Percentiles rank a stretch among this genome's conserved stretches.
Conservation (phyloP, 2,329 filamentous ascomycete genomes). For the Rugonectria rugulosa region DNA sequence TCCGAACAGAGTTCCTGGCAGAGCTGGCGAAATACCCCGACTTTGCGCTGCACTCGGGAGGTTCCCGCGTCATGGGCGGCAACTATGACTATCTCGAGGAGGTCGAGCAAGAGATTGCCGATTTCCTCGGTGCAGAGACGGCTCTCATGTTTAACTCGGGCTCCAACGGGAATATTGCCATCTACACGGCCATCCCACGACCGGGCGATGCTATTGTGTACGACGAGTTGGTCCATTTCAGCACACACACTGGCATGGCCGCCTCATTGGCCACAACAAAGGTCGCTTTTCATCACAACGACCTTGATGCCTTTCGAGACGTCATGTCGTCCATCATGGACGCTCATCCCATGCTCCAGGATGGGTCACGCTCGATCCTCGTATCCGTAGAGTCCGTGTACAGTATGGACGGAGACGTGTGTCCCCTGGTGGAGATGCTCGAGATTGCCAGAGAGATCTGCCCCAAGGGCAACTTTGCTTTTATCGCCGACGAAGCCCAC, state of each 20-base stretch:
- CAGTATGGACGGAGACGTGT: slow-evolving; percentile 57
- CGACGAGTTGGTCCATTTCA: slow-evolving; percentile 73
- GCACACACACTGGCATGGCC: slow-evolving; percentile 70
- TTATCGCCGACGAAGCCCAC: slow-evolving; percentile 66
- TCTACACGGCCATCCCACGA: slow-evolving; percentile 58
- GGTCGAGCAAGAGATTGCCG: slow-evolving; percentile 67
- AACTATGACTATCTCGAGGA: slow-evolving; percentile 63
- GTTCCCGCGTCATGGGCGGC: slow-evolving; percentile 70
- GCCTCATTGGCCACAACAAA: slow-evolving; percentile 57
- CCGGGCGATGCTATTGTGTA: slow-evolving; percentile 65
- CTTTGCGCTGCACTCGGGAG: slow-evolving; percentile 57
- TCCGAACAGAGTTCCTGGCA: slow-evolving; percentile 56
- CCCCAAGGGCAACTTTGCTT: slow-evolving; percentile 49
- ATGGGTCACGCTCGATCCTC: slow-evolving; percentile 45
- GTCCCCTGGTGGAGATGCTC: slow-evolving; percentile 48
- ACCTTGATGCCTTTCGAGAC: slow-evolving; percentile 42
- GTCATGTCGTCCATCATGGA: slow-evolving; percentile 43
- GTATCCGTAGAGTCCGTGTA: slow-evolving; percentile 53
- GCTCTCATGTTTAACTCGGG: slow-evolving; percentile 69
- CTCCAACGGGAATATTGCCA: slow-evolving; percentile 61
- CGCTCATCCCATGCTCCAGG: slow-evolving; percentile 39
- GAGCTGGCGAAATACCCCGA: slow-evolving; percentile 52
- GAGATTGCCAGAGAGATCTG: slow-evolving; percentile 44
- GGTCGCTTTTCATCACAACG: slow-evolving; percentile 57
- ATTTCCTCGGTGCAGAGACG: slow-evolving; percentile 64